Conservation (phyloP, 768 basidiomycete genomes). For the Lyophyllum semitale region DNA sequence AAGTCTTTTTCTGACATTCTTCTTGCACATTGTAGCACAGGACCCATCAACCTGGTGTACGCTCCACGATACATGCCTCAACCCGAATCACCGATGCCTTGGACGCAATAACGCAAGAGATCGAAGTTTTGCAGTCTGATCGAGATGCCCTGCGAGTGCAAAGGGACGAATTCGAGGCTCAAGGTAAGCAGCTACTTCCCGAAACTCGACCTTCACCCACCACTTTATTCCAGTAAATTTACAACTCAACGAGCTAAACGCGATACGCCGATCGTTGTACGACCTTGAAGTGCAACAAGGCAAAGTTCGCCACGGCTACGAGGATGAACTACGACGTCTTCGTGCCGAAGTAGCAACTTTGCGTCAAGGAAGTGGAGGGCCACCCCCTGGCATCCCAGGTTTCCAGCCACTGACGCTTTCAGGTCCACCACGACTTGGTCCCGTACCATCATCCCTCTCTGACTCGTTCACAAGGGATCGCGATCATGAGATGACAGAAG, state of each 20-base stretch:
- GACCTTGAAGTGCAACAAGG: conserved; percentile 89
- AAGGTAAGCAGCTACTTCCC: conserved; percentile 54
- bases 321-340: conserved; percentile 77
- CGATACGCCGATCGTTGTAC: conserved; percentile 87
- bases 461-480: conserved; percentile 13
- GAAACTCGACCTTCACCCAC: background rate
- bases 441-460: background rate
- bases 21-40: conserved; percentile 5
- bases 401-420: conserved; percentile 13
- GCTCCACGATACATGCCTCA: conserved; percentile 5
- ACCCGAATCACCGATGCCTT: conserved; percentile 68
- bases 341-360: conserved; percentile 61
- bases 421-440: conserved; percentile 1
- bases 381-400: conserved; percentile 20
- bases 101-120: conserved; percentile 78
- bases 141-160: conserved; percentile 61
- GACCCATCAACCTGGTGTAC: conserved; percentile 6
- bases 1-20: background rate
- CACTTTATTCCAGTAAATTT: conserved; percentile 51
- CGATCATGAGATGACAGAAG: conserved; percentile 38
- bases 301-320: conserved; percentile 85
- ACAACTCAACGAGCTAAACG: conserved; percentile 89
- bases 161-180: conserved; percentile 87
- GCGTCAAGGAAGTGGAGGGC: conserved; percentile 20
- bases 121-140: conserved; percentile 68